These are phyloP conservation scores for Daldinia decipiens DNA, from an alignment of 495 filamentous ascomycete genomes.

Conservation along the genomic window DNA sequence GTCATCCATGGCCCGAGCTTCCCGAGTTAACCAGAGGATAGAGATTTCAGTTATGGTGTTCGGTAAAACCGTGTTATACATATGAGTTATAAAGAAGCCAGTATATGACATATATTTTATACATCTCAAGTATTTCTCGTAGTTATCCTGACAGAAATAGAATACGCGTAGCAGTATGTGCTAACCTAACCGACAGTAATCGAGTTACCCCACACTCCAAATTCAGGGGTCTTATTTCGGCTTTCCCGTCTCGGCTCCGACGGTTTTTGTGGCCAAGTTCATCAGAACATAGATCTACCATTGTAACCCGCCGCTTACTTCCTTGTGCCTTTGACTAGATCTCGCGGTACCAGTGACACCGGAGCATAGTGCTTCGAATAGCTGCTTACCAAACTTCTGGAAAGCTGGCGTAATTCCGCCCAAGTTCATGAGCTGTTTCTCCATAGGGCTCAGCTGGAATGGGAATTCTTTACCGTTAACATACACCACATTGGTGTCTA, in stretches of 20 bases:
- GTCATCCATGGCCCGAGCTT: too few species aligned
- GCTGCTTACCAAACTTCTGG: slow-evolving; percentile 1
- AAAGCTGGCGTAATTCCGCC: slow-evolving; percentile 1
- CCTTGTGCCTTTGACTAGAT: background rate
- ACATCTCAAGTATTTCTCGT: background rate
- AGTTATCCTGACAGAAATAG: background rate
- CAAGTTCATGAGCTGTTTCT: background rate
- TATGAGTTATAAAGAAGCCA: too few species aligned
- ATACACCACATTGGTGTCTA: background rate
- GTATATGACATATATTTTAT: background rate
- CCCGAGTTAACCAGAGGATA: too few species aligned
- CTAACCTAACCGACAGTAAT: background rate
- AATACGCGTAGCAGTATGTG: background rate
- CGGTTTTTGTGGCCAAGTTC: background rate
- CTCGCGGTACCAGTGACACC: background rate
- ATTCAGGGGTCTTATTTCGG: background rate
- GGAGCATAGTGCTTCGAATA: slow-evolving; percentile 1
- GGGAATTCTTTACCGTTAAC: background rate
- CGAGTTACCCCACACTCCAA: background rate
- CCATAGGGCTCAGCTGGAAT: background rate
- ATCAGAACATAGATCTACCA: background rate
- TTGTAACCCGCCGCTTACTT: background rate
- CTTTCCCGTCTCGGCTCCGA: background rate
- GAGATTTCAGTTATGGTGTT: too few species aligned
- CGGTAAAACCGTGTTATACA: too few species aligned